phyloP scores from a whole-genome alignment of 2,329 filamentous ascomycete genomes.

The Phialophora verrucosa region DNA sequence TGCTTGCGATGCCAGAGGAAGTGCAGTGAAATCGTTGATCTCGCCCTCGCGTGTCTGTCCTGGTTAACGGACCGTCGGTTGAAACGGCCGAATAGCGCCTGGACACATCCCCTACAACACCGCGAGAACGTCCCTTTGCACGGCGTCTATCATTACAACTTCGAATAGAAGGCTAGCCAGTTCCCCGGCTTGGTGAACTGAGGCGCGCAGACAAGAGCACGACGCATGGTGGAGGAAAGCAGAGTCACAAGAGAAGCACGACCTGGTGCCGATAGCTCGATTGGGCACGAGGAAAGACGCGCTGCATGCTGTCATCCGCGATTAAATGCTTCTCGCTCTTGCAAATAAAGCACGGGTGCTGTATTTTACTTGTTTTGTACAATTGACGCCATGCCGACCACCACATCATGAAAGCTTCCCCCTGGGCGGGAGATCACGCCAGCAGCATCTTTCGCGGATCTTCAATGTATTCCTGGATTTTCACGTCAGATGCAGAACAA shows the following conservation, averaged over 20 bases:
- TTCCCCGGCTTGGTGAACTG: background rate
- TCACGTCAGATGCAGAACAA: constrained; percentile 6
- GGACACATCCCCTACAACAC: background rate
- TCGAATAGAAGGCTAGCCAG: background rate
- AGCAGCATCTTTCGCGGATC: constrained; percentile 38
- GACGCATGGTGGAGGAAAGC: background rate
- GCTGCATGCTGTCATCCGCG: constrained; percentile 8
- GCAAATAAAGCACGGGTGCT: constrained; percentile 4
- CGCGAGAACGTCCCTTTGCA: background rate
- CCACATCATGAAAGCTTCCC: background rate
- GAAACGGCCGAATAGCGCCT: too few relatives aligned
- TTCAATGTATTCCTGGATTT: constrained; percentile 37
- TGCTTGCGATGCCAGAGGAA: too few relatives aligned
- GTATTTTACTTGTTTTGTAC: constrained; percentile 21
- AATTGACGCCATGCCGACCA: background rate
- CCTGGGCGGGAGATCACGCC: constrained; percentile 18
- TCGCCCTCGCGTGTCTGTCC: too few relatives aligned
- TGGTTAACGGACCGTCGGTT: too few relatives aligned
- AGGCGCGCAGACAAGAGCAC: background rate
- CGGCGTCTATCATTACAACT: background rate
- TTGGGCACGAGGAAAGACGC: background rate
- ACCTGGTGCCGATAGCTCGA: background rate
- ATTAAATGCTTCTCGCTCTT: constrained; percentile 7
- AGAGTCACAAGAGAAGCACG: background rate
- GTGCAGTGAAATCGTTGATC: too few relatives aligned